Evolutionary conservation across 2,329 filamentous ascomycete species (phyloP).

Genomic region (Pseudogymnoascus sp.): DNA sequence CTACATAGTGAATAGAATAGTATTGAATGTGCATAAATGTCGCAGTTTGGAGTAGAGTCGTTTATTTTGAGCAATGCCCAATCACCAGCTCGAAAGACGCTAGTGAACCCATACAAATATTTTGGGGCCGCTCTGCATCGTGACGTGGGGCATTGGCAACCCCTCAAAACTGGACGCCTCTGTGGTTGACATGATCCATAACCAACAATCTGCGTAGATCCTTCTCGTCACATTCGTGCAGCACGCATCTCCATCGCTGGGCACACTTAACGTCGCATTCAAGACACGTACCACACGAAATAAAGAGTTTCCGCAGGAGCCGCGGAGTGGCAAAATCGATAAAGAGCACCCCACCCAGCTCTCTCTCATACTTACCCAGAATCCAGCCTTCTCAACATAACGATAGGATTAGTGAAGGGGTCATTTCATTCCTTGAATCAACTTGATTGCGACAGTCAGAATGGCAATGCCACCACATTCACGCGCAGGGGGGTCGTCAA

Average conservation of each 20-base stretch:
- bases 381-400: background rate
- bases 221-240: background rate
- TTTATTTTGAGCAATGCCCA: background rate
- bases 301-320: background rate
- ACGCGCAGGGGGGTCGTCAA: background rate
- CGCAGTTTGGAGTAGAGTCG: background rate
- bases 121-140: background rate
- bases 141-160: slow-evolving; percentile 1
- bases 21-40: background rate
- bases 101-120: slow-evolving; percentile 6
- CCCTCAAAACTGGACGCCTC: background rate
- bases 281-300: slow-evolving; percentile 3
- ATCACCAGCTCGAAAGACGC: background rate
- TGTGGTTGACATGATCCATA: background rate
- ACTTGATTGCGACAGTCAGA: background rate
- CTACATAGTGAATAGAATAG: slow-evolving; percentile 4
- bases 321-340: background rate
- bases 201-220: background rate
- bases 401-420: background rate
- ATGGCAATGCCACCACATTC: background rate
- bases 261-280: background rate
- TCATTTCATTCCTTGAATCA: background rate
- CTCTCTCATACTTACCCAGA: background rate
- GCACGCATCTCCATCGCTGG: background rate
- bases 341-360: background rate